Conservation (phyloP, 495 filamentous ascomycete genomes). For the Tetracladium setigerum region DNA sequence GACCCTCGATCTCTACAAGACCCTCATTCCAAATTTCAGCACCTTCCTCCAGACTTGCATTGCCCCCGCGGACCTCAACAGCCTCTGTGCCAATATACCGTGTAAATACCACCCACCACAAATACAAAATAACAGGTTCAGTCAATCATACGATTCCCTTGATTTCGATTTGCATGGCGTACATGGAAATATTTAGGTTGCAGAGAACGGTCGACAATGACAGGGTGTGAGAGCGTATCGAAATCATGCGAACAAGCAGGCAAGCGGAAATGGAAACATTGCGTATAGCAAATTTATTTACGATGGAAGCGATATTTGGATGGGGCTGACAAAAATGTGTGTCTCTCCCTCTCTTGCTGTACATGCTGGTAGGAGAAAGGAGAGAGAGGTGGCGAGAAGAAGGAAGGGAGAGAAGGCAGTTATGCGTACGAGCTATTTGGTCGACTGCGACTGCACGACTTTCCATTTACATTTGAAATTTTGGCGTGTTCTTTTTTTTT, state of each 20-base stretch:
- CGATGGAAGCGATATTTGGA: too few species aligned
- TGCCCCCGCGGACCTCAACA: conserved; percentile 56
- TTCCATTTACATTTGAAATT: not conserved
- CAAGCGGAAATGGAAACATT: too few species aligned
- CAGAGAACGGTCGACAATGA: too few species aligned
- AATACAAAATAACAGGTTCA: not conserved
- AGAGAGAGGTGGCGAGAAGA: too few species aligned
- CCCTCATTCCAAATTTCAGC: conserved; percentile 78
- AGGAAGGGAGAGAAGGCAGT: too few species aligned
- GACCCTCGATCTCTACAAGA: conserved; percentile 77
- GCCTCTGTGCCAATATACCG: conserved; percentile 33
- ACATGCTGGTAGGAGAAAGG: too few species aligned
- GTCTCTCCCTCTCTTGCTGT: too few species aligned
- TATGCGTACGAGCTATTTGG: too few species aligned
- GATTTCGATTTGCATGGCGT: not conserved
- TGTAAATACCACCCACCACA: conserved; percentile 24
- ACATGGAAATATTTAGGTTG: too few species aligned
- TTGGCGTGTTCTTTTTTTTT: not conserved
- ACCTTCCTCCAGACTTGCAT: conserved; percentile 57
- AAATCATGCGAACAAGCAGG: too few species aligned
- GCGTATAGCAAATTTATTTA: too few species aligned
- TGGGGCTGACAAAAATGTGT: too few species aligned
- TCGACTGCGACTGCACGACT: not conserved
- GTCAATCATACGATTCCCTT: not conserved
- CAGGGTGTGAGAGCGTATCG: not conserved